Conservation (phyloP, 2,329 filamentous ascomycete genomes). For the Verticillium zaregamsianum region DNA sequence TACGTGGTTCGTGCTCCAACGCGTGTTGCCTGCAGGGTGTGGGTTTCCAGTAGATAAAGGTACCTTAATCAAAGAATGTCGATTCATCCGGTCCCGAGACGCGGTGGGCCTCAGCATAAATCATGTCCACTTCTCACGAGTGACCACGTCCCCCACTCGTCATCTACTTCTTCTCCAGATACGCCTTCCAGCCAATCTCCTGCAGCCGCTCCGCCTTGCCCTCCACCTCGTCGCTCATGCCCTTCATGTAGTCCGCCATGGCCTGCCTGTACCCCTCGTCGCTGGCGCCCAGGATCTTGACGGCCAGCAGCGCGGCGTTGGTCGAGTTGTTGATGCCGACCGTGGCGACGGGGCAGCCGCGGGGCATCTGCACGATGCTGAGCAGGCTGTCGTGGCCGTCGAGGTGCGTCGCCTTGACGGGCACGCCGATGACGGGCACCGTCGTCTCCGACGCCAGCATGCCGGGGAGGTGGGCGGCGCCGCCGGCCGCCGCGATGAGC, state of each 20-base stretch:
- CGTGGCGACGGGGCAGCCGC: constrained; percentile 68
- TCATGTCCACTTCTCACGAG: too few species aligned
- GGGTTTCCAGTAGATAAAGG: neutral
- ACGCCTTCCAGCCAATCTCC: constrained; percentile 52
- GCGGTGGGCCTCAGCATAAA: too few species aligned
- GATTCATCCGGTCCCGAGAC: too few species aligned
- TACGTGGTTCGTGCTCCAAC: too few species aligned
- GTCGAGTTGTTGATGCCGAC: constrained; percentile 78
- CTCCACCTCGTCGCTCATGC: constrained; percentile 60
- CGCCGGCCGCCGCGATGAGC: constrained; percentile 72
- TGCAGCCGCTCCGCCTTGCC: constrained; percentile 56
- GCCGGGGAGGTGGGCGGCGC: constrained; percentile 70
- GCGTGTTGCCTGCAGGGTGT: neutral
- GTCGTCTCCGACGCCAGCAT: constrained; percentile 69
- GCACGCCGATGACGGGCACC: constrained; percentile 73
- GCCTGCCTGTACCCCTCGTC: constrained; percentile 52
- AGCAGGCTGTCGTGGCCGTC: constrained; percentile 69
- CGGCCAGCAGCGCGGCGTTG: constrained; percentile 70
- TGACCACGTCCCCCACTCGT: neutral
- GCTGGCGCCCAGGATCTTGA: constrained; percentile 59
- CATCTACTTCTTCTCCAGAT: constrained; percentile 32
- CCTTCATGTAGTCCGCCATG: constrained; percentile 57
- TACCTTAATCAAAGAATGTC: neutral
- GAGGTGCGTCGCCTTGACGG: constrained; percentile 68
- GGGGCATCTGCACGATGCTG: constrained; percentile 76